Evolutionary conservation across 2,329 filamentous ascomycete genomes (phyloP).

Genomic region (Botryotinia calthae): DNA sequence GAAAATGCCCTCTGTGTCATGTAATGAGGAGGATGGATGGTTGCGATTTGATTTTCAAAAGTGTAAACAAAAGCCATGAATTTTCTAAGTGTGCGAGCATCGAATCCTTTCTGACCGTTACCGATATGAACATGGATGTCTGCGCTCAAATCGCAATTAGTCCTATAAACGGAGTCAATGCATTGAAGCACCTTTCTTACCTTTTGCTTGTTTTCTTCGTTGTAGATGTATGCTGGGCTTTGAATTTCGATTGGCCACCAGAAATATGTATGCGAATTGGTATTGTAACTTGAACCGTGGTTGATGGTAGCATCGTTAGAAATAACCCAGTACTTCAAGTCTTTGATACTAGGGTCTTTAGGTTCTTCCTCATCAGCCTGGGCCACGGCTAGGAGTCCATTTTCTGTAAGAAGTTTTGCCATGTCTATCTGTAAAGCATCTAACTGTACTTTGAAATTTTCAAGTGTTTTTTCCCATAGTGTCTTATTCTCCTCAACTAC

Average conservation of each 20-base stretch:
- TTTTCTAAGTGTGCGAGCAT: background rate
- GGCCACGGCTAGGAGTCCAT: background rate
- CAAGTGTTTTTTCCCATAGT: background rate
- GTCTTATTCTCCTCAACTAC: background rate
- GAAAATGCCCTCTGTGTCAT: background rate
- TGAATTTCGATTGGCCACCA: constrained; percentile 3
- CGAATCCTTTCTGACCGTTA: background rate
- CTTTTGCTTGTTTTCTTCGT: background rate
- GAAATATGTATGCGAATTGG: background rate
- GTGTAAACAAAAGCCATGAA: constrained; percentile 5
- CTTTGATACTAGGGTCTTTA: background rate
- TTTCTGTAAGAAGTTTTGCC: background rate
- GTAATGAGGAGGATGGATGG: background rate
- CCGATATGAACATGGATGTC: constrained; percentile 13
- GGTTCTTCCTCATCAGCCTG: background rate
- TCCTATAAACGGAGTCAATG: background rate
- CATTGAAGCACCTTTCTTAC: background rate
- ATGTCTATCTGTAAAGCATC: background rate
- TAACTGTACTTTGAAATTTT: background rate
- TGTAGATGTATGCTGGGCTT: constrained; percentile 4
- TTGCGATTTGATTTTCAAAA: constrained; percentile 13
- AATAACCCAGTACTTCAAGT: background rate
- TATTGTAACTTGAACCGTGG: background rate
- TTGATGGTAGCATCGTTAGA: background rate
- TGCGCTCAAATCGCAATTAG: background rate